Percentiles rank a stretch among this genome's conserved stretches.
Conservation (phyloP, 2,329 filamentous ascomycete species). For the Colletotrichum limetticola region DNA sequence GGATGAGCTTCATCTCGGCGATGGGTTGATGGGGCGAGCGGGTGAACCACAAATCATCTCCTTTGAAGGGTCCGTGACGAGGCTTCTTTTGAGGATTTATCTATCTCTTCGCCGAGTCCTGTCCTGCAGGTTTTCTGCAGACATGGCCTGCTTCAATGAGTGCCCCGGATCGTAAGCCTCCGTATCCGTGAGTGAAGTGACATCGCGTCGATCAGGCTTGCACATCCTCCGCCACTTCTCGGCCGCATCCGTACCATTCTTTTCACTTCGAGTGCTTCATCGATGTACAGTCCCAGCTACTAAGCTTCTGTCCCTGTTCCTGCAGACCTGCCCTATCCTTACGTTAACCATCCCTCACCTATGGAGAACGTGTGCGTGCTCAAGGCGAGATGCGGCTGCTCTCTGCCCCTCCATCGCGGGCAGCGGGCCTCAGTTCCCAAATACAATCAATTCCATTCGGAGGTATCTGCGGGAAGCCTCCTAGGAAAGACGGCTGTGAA, state of each 20-base stretch:
- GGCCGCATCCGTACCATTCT: not conserved
- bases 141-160: not conserved
- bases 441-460: not conserved
- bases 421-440: constrained; percentile 6
- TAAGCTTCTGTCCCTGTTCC: not conserved
- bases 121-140: not conserved
- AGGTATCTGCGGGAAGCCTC: not conserved
- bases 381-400: not conserved
- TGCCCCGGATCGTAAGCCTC: constrained; percentile 18
- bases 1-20: constrained; percentile 3
- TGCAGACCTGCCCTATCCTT: not conserved
- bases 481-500: not conserved
- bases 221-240: not conserved
- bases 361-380: not conserved
- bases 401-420: not conserved
- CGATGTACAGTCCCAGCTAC: not conserved
- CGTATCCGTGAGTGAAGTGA: not conserved
- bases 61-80: not conserved
- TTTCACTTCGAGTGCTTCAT: not conserved
- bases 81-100: not conserved
- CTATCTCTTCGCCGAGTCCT: not conserved
- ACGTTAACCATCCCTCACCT: not conserved
- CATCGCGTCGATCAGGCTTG: constrained; percentile 9
- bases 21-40: no score
- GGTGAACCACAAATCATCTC: not conserved